These are phyloP conservation scores for Daedaleopsis sinensis DNA, from an alignment of 768 basidiomycete genomes.

Conservation along the genomic window DNA sequence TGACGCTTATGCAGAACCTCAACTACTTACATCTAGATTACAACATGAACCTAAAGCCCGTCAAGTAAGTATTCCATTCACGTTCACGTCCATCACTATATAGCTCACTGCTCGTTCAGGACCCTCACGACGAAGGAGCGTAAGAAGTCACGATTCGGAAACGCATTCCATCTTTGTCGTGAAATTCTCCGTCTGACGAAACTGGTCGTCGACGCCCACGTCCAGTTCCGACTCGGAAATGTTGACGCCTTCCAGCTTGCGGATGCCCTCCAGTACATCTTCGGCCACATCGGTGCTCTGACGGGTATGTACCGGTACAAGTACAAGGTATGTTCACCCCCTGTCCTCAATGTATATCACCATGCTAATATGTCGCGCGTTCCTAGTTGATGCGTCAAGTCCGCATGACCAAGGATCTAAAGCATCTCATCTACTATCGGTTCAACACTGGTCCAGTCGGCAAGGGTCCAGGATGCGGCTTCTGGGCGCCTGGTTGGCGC, in stretches of 20 bases:
- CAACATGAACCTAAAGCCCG: conserved; percentile 98
- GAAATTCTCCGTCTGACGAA: conserved; percentile 98
- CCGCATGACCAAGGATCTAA: conserved; percentile 98
- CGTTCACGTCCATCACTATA: background rate
- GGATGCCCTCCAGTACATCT: conserved; percentile 97
- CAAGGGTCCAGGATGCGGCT: conserved; percentile 97
- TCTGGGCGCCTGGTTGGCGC: conserved; percentile 99
- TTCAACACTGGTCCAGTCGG: conserved; percentile 99
- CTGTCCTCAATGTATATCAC: background rate
- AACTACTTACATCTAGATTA: conserved; percentile 97
- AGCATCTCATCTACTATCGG: conserved; percentile 97
- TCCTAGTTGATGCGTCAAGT: conserved; percentile 95
- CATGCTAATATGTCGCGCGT: background rate
- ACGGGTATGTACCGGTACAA: conserved; percentile 99
- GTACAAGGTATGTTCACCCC: conserved; percentile 73
- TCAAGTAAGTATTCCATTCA: conserved; percentile 53
- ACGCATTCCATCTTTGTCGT: conserved; percentile 97
- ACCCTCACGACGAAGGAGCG: conserved; percentile 99
- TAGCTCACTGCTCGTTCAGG: conserved; percentile 42
- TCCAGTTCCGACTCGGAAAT: conserved; percentile 97
- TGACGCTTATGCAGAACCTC: conserved; percentile 58
- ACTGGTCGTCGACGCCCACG: conserved; percentile 97
- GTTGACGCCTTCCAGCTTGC: conserved; percentile 99
- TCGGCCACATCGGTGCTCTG: conserved; percentile 94
- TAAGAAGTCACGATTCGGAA: conserved; percentile 99